Evolutionary conservation across 2,329 filamentous ascomycete genomes (phyloP).

Genomic region (Orbilia blumenaviensis): DNA sequence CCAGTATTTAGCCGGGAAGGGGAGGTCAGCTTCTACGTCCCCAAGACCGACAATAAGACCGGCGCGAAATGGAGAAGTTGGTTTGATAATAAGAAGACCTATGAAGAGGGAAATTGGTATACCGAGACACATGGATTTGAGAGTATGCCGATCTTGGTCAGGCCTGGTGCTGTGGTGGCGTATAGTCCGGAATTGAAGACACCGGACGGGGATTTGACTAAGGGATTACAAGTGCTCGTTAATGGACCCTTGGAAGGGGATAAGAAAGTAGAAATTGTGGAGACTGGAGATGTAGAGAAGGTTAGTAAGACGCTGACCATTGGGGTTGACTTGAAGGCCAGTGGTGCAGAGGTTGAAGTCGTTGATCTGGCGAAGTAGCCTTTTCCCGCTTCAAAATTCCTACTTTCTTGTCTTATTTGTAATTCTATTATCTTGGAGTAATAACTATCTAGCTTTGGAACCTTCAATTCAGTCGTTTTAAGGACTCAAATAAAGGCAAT

Average conservation of each 20-base stretch:
- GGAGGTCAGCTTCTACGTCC: slow-evolving; percentile 73
- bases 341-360: slow-evolving; percentile 17
- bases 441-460: not conserved
- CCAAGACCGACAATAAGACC: slow-evolving; percentile 57
- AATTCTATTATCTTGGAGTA: not conserved
- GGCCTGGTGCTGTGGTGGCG: slow-evolving; percentile 64
- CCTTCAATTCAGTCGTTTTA: not conserved
- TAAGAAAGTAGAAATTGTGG: slow-evolving; percentile 34
- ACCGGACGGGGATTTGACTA: slow-evolving; percentile 30
- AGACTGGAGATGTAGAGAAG: slow-evolving; percentile 26
- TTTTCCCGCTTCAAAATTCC: no score
- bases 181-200: slow-evolving; percentile 39
- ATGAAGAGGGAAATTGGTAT: slow-evolving; percentile 65
- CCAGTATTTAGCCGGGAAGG: slow-evolving; percentile 72
- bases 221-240: slow-evolving; percentile 47
- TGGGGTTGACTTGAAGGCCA: slow-evolving; percentile 28
- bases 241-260: slow-evolving; percentile 35
- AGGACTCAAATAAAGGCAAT: not conserved
- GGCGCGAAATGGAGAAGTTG: slow-evolving; percentile 65
- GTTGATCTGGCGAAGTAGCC: slow-evolving; percentile 19
- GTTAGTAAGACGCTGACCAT: slow-evolving; percentile 35
- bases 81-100: slow-evolving; percentile 60
- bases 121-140: slow-evolving; percentile 70
- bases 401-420: not conserved
- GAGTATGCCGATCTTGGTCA: slow-evolving; percentile 69